Base-by-base conservation (phyloP, 208 protist genomes). In the Leishmania aethiopica region DNA sequence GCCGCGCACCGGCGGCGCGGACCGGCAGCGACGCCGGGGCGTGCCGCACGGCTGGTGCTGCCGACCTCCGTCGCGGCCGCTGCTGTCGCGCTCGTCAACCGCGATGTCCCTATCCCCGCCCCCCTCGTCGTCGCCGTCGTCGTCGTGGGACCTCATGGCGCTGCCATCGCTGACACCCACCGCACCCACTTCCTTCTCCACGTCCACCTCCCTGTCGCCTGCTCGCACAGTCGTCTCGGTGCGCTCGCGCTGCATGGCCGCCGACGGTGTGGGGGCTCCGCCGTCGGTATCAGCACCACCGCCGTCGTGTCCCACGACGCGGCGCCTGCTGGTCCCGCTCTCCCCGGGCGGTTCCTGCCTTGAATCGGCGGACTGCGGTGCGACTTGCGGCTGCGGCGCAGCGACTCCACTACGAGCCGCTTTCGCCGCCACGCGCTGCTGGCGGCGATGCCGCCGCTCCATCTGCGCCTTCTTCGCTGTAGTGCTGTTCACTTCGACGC, bases 401-500 rank as follows among this genome's bases (percentile, higher is more conserved):
- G 66, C 2, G 66, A 15, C 22, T 25, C 25, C 69, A 35, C 42
- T 35, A 49, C 49, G 62, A 19, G 55, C 66, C 28, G 80, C 76
- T 25, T 79, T 59, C 25, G 82, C 62, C 0, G 74, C 66, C 3
- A 72, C 80, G 51, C 80, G 45, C 67, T 79, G 42, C 80, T 73
- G 81, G 3, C 75, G 79, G 1, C 80, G 78, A 8, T 59, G 79
- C 3, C 67, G 78, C 32, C 81, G 86, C 55, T 78, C 80, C 15
- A 60, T 37, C 0, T 66, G 79, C 25, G 69, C 77, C 66, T 51
- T 80, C 81, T 78, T 64, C 75, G 77, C 75, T 10, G 83, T 88
- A 11, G 78, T 69, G 19, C 81, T 69, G 74, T 87, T 94, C 53
- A 95, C 90, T 84, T 94, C 89, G 3, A 83, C 87, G 0, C 93